A percentile compares a stretch with the other conserved stretches of the same genome.
These are phyloP conservation scores for Zizania palustris DNA, from an alignment of 202 grass and related monocot species.

Conservation along the genomic window DNA sequence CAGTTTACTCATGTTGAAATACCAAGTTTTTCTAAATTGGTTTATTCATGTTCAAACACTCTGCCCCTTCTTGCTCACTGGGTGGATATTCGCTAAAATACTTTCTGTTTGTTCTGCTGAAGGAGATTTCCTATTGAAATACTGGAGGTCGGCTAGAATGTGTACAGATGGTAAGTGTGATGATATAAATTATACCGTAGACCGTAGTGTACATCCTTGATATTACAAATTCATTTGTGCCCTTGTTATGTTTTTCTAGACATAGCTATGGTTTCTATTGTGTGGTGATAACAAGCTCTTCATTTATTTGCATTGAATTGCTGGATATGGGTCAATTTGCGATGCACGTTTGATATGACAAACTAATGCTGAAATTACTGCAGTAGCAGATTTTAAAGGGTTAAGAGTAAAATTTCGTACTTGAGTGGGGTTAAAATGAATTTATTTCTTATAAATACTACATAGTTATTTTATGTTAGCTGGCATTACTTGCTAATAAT, in stretches of 20 bases:
- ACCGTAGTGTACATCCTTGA: conserved; percentile 6
- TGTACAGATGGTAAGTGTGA: conserved; percentile 67
- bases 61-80: conserved; percentile 16
- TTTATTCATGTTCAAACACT: conserved; percentile 23
- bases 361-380: background rate
- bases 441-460: no score
- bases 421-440: background rate
- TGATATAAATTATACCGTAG: background rate
- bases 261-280: background rate
- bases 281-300: background rate
- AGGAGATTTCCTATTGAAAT: conserved; percentile 80
- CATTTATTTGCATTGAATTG: conserved; percentile 2
- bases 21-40: conserved; percentile 30
- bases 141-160: conserved; percentile 75
- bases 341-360: background rate
- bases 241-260: background rate
- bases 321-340: background rate
- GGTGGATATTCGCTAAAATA: conserved; percentile 10
- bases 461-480: conserved; percentile 27
- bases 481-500: conserved; percentile 37
- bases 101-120: conserved; percentile 26
- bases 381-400: background rate
- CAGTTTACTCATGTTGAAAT: conserved; percentile 23
- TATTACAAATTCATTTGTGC: background rate
- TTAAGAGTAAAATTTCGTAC: no score